A percentile compares a stretch with the other conserved stretches of the same genome.
phyloP scores from a whole-genome alignment of 192 early-diverging fungal genomes.

The Coemansia sp. region DNA sequence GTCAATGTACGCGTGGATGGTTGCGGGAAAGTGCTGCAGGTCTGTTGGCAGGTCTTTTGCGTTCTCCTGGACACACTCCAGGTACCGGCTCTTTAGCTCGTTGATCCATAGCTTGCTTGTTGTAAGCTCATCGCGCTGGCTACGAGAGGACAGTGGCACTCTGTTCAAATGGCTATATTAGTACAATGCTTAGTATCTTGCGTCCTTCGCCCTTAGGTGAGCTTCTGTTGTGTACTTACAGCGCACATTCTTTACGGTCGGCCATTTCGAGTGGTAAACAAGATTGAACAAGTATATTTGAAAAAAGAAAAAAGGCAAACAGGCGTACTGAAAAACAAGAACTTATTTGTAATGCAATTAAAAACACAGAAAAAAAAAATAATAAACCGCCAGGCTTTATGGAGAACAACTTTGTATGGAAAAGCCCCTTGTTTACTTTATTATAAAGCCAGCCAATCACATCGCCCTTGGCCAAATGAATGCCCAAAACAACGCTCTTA shows the following conservation, averaged over 20 bases:
- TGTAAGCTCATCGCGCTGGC: constrained; percentile 46
- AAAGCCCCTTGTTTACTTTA: constrained; percentile 5
- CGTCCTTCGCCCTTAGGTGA: not conserved
- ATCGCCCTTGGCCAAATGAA: not conserved
- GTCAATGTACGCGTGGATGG: constrained; percentile 40
- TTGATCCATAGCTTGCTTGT: constrained; percentile 49
- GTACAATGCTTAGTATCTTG: not conserved
- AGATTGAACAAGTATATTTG: not conserved
- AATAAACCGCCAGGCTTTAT: not conserved
- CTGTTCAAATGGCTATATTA: not conserved
- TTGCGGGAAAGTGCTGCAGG: constrained; percentile 34
- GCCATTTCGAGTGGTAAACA: constrained; percentile 23
- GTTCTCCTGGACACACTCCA: constrained; percentile 26
- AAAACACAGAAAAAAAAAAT: constrained; percentile 3
- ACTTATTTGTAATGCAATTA: not conserved
- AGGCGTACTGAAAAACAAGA: not conserved
- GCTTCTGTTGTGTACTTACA: constrained; percentile 24
- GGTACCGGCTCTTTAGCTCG: constrained; percentile 47
- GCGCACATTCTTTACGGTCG: constrained; percentile 33
- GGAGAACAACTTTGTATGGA: not conserved
- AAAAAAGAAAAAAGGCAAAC: not conserved
- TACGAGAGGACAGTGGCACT: constrained; percentile 14
- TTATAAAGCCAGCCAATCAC: constrained; percentile 4
- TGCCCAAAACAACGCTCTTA: not conserved
- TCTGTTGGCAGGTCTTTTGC: constrained; percentile 46